Conservation (phyloP, 768 basidiomycete genomes). For the Trametes sanguinea region DNA sequence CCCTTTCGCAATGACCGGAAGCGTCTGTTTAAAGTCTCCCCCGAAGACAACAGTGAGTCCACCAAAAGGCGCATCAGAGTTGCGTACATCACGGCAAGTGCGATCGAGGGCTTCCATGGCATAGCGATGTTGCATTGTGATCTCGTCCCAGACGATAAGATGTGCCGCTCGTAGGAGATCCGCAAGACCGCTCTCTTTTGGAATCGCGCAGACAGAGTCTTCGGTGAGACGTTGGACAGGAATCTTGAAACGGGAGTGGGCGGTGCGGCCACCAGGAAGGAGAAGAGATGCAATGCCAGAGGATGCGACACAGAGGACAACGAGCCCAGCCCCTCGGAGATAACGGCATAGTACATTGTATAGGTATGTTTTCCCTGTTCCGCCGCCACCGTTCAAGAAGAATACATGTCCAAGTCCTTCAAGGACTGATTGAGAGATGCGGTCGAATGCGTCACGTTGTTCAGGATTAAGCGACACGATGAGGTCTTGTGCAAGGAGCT, state of each 20-base stretch:
- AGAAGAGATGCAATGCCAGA: slow-evolving; percentile 50
- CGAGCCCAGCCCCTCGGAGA: slow-evolving; percentile 27
- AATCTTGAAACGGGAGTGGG: slow-evolving; percentile 51
- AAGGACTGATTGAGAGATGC: slow-evolving; percentile 18
- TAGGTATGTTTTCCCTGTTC: slow-evolving; percentile 49
- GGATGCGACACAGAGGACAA: slow-evolving; percentile 4
- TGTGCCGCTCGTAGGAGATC: slow-evolving; percentile 36
- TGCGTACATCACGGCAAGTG: slow-evolving; percentile 37
- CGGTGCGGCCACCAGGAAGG: slow-evolving; percentile 45
- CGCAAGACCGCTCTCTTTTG: slow-evolving; percentile 31
- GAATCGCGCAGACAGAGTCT: slow-evolving; percentile 36
- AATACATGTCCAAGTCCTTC: slow-evolving; percentile 28
- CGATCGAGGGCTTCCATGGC: slow-evolving; percentile 44
- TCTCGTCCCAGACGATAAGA: slow-evolving; percentile 49
- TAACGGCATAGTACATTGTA: slow-evolving; percentile 40
- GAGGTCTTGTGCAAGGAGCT: background rate
- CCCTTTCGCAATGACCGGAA: slow-evolving; percentile 46
- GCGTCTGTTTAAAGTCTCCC: slow-evolving; percentile 50
- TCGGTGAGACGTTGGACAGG: slow-evolving; percentile 39
- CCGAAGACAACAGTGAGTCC: slow-evolving; percentile 46
- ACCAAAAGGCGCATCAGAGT: slow-evolving; percentile 39
- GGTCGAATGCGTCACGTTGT: slow-evolving; percentile 17
- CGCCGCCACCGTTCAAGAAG: slow-evolving; percentile 48
- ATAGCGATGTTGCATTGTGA: slow-evolving; percentile 39
- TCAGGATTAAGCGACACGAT: slow-evolving; percentile 22